These are phyloP conservation scores for Neopestalotiopsis sp. DNA, from an alignment of 2,329 filamentous ascomycete species.

Conservation along the genomic window DNA sequence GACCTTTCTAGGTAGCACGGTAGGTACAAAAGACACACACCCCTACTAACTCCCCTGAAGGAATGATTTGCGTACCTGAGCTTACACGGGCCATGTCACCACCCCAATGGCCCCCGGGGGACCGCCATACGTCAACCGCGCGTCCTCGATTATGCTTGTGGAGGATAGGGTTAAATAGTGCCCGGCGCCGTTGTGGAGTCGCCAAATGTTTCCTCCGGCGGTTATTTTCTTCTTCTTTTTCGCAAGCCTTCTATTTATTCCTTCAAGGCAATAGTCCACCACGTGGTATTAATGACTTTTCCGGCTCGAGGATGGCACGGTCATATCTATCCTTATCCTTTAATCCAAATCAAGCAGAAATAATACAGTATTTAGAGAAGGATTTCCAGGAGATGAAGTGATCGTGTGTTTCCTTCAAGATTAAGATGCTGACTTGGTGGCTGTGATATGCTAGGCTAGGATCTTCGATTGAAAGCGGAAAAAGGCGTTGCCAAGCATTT, in stretches of 20 bases:
- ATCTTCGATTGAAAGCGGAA: constrained; percentile 1
- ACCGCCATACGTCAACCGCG: constrained; percentile 3
- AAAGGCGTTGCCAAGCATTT: neutral
- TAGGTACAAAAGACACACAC: neutral
- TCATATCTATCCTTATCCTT: no score
- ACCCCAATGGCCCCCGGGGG: neutral
- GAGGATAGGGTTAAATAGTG: constrained; percentile 17
- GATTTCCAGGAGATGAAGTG: no score
- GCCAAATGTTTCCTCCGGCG: no score
- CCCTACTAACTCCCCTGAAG: neutral
- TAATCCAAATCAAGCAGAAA: neutral
- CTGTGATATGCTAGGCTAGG: neutral
- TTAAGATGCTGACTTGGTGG: neutral
- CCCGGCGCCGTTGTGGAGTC: constrained; percentile 12
- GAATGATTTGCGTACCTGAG: neutral
- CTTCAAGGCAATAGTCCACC: no score
- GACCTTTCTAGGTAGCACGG: neutral
- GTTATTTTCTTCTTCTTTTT: no score
- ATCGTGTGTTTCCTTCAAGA: neutral
- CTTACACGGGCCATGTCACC: neutral
- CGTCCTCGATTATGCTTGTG: constrained; percentile 16
- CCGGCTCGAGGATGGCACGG: no score
- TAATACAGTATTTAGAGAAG: no score
- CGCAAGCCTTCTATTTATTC: no score
- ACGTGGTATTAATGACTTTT: no score